Percentiles rank a stretch among this genome's conserved stretches.
Evolutionary conservation across 495 filamentous ascomycete species (phyloP).

Genomic region (Saxispiralis lemnorum): DNA sequence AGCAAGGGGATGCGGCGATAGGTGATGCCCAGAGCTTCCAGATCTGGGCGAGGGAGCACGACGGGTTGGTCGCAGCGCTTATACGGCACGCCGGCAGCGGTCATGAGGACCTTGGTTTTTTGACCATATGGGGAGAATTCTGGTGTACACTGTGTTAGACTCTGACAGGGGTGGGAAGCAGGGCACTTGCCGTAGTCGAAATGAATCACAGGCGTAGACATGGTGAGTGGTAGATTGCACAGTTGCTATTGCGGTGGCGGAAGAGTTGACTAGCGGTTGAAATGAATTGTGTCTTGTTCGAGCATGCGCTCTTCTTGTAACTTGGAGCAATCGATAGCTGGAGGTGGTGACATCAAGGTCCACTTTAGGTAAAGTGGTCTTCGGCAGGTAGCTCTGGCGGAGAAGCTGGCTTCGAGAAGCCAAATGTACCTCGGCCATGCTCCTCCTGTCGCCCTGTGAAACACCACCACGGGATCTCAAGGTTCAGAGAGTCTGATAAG

Average conservation of each 20-base stretch:
- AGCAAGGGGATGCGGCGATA: slow-evolving; percentile 24
- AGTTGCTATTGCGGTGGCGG: neutral
- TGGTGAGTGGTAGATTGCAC: neutral
- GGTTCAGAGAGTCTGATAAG: no score
- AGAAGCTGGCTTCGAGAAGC: no score
- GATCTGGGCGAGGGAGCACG: slow-evolving; percentile 16
- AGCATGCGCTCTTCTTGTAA: no score
- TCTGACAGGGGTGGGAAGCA: neutral
- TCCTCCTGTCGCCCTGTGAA: no score
- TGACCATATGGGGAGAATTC: slow-evolving; percentile 16
- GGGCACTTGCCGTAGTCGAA: slow-evolving; percentile 14
- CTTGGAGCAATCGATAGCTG: no score
- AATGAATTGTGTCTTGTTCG: no score
- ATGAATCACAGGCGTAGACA: slow-evolving; percentile 10
- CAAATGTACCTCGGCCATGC: no score
- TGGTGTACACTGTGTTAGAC: neutral
- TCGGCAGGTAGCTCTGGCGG: no score
- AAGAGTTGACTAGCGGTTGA: no score
- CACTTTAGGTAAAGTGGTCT: no score
- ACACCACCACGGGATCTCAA: no score
- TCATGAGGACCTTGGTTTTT: slow-evolving; percentile 14
- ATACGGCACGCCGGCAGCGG: slow-evolving; percentile 5
- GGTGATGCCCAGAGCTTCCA: slow-evolving; percentile 17
- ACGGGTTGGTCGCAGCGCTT: slow-evolving; percentile 12
- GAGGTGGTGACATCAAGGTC: no score